phyloP scores from a whole-genome alignment of 2,329 filamentous ascomycete species.

The Fusarium sp. region DNA sequence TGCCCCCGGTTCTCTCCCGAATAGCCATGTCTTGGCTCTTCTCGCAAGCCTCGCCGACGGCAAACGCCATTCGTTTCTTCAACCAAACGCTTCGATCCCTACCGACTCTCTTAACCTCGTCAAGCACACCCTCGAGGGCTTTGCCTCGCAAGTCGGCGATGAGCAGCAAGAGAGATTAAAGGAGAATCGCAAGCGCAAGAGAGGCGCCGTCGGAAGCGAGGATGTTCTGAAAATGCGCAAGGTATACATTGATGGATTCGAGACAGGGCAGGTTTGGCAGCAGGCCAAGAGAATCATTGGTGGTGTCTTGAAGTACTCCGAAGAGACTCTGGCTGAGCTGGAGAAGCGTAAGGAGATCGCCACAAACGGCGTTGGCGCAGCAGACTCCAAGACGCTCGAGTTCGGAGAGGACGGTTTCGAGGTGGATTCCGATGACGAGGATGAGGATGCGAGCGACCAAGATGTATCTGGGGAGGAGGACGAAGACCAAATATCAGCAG shows the following conservation, averaged over 20 bases:
- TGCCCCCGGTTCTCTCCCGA: conserved; percentile 53
- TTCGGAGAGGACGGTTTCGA: conserved; percentile 52
- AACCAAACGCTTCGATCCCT: conserved; percentile 75
- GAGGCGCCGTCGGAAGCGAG: conserved; percentile 64
- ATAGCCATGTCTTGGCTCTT: conserved; percentile 62
- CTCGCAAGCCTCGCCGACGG: conserved; percentile 69
- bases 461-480: conserved; percentile 51
- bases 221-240: conserved; percentile 81
- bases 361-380: conserved; percentile 54
- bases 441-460: conserved; percentile 48
- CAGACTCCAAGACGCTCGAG: conserved; percentile 44
- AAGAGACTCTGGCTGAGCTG: conserved; percentile 62
- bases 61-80: conserved; percentile 81
- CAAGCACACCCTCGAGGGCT: conserved; percentile 83
- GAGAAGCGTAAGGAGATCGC: conserved; percentile 64
- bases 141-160: conserved; percentile 80
- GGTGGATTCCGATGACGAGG: conserved; percentile 50
- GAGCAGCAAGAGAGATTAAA: conserved; percentile 77
- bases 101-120: conserved; percentile 78
- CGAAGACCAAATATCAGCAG: conserved; percentile 43
- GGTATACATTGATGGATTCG: conserved; percentile 88
- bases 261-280: conserved; percentile 91
- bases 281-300: conserved; percentile 87
- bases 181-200: conserved; percentile 83
- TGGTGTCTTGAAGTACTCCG: conserved; percentile 64